Evolutionary conservation across 108 stramenopile species (phyloP).

Genomic region (Pseudonitzschia delicatissima): DNA sequence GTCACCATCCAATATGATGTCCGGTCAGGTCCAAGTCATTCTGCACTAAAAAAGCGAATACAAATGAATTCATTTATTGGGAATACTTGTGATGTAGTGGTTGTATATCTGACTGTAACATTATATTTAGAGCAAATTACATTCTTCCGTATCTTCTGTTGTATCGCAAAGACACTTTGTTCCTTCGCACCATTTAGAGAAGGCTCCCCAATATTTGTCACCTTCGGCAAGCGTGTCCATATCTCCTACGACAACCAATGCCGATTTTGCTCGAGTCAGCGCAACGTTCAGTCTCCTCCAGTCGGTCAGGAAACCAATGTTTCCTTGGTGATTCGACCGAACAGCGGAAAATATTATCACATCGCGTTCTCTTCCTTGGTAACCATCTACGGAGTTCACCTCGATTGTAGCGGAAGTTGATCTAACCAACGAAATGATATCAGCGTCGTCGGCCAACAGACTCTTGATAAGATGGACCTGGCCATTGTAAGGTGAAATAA

Average conservation of each 20-base stretch:
- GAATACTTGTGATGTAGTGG: not conserved
- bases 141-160: slow-evolving; percentile 12
- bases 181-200: slow-evolving; percentile 68
- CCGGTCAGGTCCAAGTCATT: slow-evolving; percentile 6
- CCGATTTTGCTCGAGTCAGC: slow-evolving; percentile 90
- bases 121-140: slow-evolving; percentile 4
- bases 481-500: slow-evolving; percentile 95
- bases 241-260: slow-evolving; percentile 90
- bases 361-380: slow-evolving; percentile 94
- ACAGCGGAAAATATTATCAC: slow-evolving; percentile 91
- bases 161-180: slow-evolving; percentile 48
- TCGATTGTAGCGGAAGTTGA: slow-evolving; percentile 47
- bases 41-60: not conserved
- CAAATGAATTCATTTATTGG: not conserved
- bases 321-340: slow-evolving; percentile 89
- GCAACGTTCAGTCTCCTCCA: slow-evolving; percentile 98
- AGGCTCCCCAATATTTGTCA: slow-evolving; percentile 89
- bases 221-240: slow-evolving; percentile 77
- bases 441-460: slow-evolving; percentile 53
- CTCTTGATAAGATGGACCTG: slow-evolving; percentile 88
- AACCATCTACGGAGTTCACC: slow-evolving; percentile 91
- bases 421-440: slow-evolving; percentile 22
- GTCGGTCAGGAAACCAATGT: slow-evolving; percentile 93
- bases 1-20: not conserved
- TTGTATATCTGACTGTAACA: not conserved